A percentile compares a stretch with the other conserved stretches of the same genome.
Evolutionary conservation across 768 basidiomycete species (phyloP).

Genomic region (Favolaschia claudopus): DNA sequence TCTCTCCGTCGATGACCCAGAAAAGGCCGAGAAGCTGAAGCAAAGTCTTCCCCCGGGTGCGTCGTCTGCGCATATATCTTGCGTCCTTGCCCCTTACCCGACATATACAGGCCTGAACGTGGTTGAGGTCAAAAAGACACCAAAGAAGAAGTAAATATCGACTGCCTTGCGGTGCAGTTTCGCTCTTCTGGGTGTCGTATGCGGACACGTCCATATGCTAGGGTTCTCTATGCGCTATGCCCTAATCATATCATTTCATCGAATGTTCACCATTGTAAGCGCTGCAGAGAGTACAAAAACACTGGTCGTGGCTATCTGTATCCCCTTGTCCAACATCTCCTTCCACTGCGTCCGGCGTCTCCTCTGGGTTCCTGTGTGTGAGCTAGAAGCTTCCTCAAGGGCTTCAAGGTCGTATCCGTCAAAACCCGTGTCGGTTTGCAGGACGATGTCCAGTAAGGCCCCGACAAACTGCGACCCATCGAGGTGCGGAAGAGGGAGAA

Average conservation of each 20-base stretch:
- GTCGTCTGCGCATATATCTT: slow-evolving; percentile 35
- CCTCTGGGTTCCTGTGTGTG: slow-evolving; percentile 5
- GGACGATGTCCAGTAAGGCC: slow-evolving; percentile 30
- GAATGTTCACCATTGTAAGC: slow-evolving; percentile 28
- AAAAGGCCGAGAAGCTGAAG: slow-evolving; percentile 98
- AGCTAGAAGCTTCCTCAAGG: slow-evolving; percentile 27
- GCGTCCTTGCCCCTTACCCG: background rate
- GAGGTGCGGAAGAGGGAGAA: slow-evolving; percentile 73
- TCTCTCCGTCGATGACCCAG: slow-evolving; percentile 92
- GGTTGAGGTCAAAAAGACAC: slow-evolving; percentile 71
- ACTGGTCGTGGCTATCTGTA: slow-evolving; percentile 31
- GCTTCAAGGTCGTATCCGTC: slow-evolving; percentile 44
- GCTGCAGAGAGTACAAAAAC: slow-evolving; percentile 29
- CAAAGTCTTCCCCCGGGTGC: slow-evolving; percentile 94
- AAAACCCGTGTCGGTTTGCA: slow-evolving; percentile 11
- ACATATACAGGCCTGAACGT: slow-evolving; percentile 66
- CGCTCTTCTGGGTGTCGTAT: slow-evolving; percentile 31
- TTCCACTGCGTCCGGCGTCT: slow-evolving; percentile 30
- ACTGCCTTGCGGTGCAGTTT: slow-evolving; percentile 19
- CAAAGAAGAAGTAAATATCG: slow-evolving; percentile 76
- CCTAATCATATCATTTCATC: slow-evolving; percentile 35
- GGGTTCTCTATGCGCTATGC: slow-evolving; percentile 42
- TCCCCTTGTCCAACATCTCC: slow-evolving; percentile 20
- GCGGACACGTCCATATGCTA: slow-evolving; percentile 30
- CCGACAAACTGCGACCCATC: slow-evolving; percentile 73